These are phyloP conservation scores for Puccinellia tenuiflora DNA, from an alignment of 176 grass and related monocot species.

Conservation along the genomic window DNA sequence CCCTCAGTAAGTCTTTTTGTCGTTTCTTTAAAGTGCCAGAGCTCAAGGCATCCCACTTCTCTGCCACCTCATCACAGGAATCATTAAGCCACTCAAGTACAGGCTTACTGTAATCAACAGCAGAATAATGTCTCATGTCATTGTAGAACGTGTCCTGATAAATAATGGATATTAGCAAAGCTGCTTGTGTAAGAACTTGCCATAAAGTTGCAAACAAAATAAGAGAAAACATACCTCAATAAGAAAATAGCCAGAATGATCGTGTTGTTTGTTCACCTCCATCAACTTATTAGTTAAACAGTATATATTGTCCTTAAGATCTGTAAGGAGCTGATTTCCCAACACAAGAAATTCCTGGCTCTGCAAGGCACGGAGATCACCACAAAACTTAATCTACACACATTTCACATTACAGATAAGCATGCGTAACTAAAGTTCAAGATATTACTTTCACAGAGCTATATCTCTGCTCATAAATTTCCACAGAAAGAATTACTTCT, in stretches of 20 bases:
- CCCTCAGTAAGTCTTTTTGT: conserved; percentile 69
- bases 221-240: conserved; percentile 54
- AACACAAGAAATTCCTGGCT: conserved; percentile 90
- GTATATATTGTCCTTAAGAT: conserved; percentile 78
- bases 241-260: conserved; percentile 81
- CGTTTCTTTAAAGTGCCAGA: conserved; percentile 70
- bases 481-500: conserved; percentile 76
- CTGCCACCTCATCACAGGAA: conserved; percentile 58
- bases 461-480: conserved; percentile 69
- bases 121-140: conserved; percentile 52
- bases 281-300: conserved; percentile 85
- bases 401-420: conserved; percentile 20
- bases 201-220: background rate
- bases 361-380: conserved; percentile 39
- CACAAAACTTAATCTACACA: conserved; percentile 3
- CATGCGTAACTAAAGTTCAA: background rate
- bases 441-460: conserved; percentile 35
- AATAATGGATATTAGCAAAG: conserved; percentile 14
- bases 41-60: conserved; percentile 78
- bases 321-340: conserved; percentile 73
- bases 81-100: conserved; percentile 83
- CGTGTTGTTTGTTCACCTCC: conserved; percentile 45
- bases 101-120: conserved; percentile 77
- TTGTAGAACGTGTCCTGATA: conserved; percentile 92
- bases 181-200: background rate